Base-by-base conservation (phyloP, 1,139 yeast genomes). In the Sugiyamaella sp. region DNA sequence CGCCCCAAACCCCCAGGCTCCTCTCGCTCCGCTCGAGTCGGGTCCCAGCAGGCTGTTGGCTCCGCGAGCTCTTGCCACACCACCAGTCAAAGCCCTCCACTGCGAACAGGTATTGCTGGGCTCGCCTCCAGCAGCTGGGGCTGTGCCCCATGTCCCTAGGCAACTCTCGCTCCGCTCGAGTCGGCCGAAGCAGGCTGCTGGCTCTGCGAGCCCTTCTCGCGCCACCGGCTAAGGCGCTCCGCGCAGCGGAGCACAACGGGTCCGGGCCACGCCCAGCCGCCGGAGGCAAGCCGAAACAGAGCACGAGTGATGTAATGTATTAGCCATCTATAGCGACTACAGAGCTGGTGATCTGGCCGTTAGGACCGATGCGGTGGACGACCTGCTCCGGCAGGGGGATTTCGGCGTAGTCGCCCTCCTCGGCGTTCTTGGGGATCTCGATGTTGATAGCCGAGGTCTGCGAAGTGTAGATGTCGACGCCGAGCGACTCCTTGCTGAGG, bases 331-430 rank as follows among this genome's bases (percentile, higher is more conserved):
- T 25, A 12, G 50, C 45, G 12, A 84, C 79, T 47, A 73, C 68
- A 50, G 81, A 77, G 27, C 61, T 60, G 35, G 70, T 69, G 53
- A 82, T 64, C 59, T 76, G 74, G 20, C 85, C 84, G 52, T 73
- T 66, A 12, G 45, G 22, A 17, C 65, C 66, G 59, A 80, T 73
- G 16, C 74, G 71, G 70, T 88, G 96, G 64, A 82, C 82, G 71
- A 91, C 79, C 73, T 91, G 97, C 70, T 91, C 97, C 1, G 97
- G 97, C 37, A 86, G 81, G 4, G 96, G 84, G 57, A 83, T 74
- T 68, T 91, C 98, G 52, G 77, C 80, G 70, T 80, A 85, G 63
- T 86, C 89, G 49, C 78, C 84, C 39, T 74, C 78, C 53, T 80
- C 87, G 22, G 75, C 82, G 47, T 75, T 72, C 43, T 64, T 62